Base-by-base conservation (phyloP, 2,329 filamentous ascomycete species). In the Metarhizium guizhouense region DNA sequence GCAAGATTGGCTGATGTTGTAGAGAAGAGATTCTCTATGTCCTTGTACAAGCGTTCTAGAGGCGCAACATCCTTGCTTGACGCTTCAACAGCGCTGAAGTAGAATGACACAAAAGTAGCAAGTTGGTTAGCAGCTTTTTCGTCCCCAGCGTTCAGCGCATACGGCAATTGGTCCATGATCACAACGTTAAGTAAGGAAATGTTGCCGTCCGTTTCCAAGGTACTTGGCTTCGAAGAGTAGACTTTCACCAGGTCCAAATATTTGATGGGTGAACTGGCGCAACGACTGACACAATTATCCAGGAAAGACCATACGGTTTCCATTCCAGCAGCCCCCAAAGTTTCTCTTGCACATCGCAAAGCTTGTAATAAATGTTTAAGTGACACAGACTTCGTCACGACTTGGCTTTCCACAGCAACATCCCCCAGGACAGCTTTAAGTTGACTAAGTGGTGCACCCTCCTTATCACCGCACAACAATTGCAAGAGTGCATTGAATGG, bases 281-380 rank as follows among this genome's bases (percentile, higher is more conserved):
- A 88, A 29, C 92, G 83, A 34, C 83, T 83, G 53, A 89, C 77
- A 68, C 90, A 95, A 59, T 95, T 91, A 65, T 96, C 92, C 30
- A 96, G 68, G 65, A 94, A 95, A 0, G 75, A 69, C 72, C 88
- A 87, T 1, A 91, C 66, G 0, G 66, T 61, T 14, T 74, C 69
- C 61, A 77, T 69, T 13, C 61, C 54, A 10, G 60, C 57, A 1
- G 57, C 38, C 29, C 58, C 61, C 11, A 54, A 53, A 20, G 64
- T 62, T 5, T 57, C 47, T 8, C 57, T 53, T 3, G 62, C 64
- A 50, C 57, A 61, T 18, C 64, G 62, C 11, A 72, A 57, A 13
- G 66, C 65, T 55, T 67, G 66, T 10, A 79, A 71, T 29, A 83
- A 63, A 62, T 76, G 72, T 61, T 77, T 58, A 64, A 85, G 60